Evolutionary conservation across 768 basidiomycete genomes (phyloP).

Genomic region (Mycena alexandri): DNA sequence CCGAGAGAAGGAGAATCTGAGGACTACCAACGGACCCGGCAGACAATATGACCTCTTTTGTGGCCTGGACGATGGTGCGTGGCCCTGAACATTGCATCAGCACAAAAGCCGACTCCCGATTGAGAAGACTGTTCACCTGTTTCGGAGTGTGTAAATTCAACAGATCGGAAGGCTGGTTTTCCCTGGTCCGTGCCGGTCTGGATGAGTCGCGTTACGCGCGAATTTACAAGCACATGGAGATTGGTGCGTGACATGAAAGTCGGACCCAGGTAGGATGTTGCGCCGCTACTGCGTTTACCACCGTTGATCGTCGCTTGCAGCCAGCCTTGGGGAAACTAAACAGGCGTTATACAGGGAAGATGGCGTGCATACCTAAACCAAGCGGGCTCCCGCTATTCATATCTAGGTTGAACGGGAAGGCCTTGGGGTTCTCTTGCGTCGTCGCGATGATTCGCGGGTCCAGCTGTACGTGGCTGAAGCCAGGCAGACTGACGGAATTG

Average conservation of each 20-base stretch:
- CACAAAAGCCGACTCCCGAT: too few species aligned
- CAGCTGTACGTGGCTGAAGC: constrained; percentile 35
- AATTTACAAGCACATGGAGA: neutral
- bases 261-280: neutral
- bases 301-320: neutral
- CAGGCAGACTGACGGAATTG: constrained; percentile 45
- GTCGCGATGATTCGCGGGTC: constrained; percentile 19
- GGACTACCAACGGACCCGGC: neutral
- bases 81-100: too few species aligned
- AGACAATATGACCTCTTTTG: constrained; percentile 1
- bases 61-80: neutral
- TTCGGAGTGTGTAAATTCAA: neutral
- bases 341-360: neutral
- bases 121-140: neutral
- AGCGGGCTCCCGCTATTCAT: neutral
- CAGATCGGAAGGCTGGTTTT: neutral
- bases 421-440: constrained; percentile 2
- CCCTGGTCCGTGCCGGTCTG: neutral
- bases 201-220: neutral
- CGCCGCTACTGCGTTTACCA: neutral
- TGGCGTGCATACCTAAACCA: neutral
- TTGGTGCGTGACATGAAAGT: neutral
- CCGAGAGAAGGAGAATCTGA: neutral
- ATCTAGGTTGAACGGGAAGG: constrained; percentile 24
- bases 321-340: constrained; percentile 12